Evolutionary conservation across 2,329 filamentous ascomycete species (phyloP), one percentile per base, ranked within the genome.

Genomic region (Phialophora verrucosa): DNA sequence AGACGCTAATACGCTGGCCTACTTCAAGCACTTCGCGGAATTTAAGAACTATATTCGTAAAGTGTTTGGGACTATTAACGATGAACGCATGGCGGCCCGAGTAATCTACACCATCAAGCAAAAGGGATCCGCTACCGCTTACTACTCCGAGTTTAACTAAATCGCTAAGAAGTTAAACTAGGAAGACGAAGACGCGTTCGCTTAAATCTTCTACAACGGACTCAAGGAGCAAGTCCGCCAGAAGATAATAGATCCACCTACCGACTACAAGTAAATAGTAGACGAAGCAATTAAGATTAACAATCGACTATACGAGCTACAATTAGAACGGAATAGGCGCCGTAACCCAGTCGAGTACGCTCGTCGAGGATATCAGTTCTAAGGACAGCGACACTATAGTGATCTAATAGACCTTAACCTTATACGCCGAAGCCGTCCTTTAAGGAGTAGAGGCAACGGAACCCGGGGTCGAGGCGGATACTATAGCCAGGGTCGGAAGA

Each of bases 241-340:
- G 14, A 7, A 54, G 3, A 54, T 54, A 31, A 54, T 54, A 29
- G 20, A 54, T 14, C 50, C 14, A 29, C 27, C 12, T 31, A 54
- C 10, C 1, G 20, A 29, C 20, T 54, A 54, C 31, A 54, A 54
- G 25, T 2, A 14, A 11, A 54, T 54, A 54, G 23, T 54, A 29
- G 7, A 54, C 20, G 20, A 54, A 7, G 27, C 27, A 14, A 54
- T 54, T 54, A 54, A 54, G 25, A 54, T 54, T 54, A 54, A 54
- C 31, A 54, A 29, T 31, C 1, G 7, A 12, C 27, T 54, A 29
- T 54, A 27, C 31, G 20, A 54, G 7, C 25, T 54, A 31, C 3
- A 12, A 29, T 3, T 54, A 54, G 25, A 54, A n/a, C 3, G 27
- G 12, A 54, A 54, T 8, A 7, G 23, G 17, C 50, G n/a, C 1